Base-by-base conservation (phyloP, 2,329 filamentous ascomycete species). In the Stemphylium vesicarium region DNA sequence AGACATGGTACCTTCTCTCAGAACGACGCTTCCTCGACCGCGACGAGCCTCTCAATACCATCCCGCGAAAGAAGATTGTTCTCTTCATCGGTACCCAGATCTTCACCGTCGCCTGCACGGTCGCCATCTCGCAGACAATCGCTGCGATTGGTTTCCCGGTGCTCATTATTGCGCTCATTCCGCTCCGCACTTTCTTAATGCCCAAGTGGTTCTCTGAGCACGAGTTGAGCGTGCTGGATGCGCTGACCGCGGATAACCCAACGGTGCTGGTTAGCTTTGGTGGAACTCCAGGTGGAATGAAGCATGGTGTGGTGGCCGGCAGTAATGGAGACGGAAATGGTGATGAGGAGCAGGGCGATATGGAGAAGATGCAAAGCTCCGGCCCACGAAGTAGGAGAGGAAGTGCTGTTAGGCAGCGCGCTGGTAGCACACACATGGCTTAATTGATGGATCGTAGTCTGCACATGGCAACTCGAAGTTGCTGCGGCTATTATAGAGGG, bases 71-170 rank as follows among this genome's bases (percentile, higher is more conserved):
- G 11, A 79, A 81, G 38, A 81, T 85, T 24, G 49, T 71, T 20
- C 75, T 80, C 11, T 85, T 80, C 64, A 75, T 84, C 9, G 73
- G 71, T 16, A 76, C 81, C 24, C 82, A 85, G 62, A 59, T 80
- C 3, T 42, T 81, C 8, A 79, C 77, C 2, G 81, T 85, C 12
- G 76, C 77, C 0, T 76, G 77, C 18, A 80, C 78, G 31, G 81
- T 85, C 2, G 82, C 81, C 1, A 81, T 85, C 41, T 83, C 81
- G 0, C 81, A 85, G 63, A 85, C 83, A 0, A 80, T 85, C 11
- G 83, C 80, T 0, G 83, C 82, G 0, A 83, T 85, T 26, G 80
- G 82, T 0, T 85, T 85, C 59, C 83, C 84, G 0, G 76, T 85
- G 15, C 72, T 85, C 38, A 84, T 85, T 58, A 79, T 81, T 38